Evolutionary conservation across 2,329 filamentous ascomycete species (phyloP), one percentile per base, ranked within the genome.

Genomic region (Pseudogymnoascus sp.): DNA sequence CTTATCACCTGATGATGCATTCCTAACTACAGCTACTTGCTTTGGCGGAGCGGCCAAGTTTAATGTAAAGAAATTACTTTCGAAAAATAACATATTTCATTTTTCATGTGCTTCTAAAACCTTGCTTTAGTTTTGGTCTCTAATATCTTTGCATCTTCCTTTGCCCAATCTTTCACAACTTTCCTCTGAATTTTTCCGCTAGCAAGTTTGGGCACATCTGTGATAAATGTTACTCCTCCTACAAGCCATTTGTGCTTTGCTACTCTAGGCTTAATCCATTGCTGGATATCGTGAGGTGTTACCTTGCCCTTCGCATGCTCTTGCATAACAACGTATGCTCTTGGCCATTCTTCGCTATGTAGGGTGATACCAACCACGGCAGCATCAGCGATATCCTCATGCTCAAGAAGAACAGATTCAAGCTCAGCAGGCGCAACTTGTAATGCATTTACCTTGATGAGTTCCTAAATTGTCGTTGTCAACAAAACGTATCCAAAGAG

Each of bases 361-460:
- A 82, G 64, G 12, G 73, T 77, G 62, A 83, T 79, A 18, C 83
- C 82, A 1, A 84, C 81, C 0, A 79, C 81, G 4, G 82, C 83
- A 5, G 81, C 82, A 68, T 85, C 82, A 3, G 80, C 79, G n/a
- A 85, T 70, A 38, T 79, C 73, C 18, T 80, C 75, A 59, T 81
- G 78, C 65, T 82, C 78, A 1, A 84, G 72, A 0, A 85, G 74
- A 0, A 79, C 77, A 0, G 78, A 78, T 71, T 83, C 81, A 0
- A 83, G 75, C 66, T 87, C 84, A 1, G 83, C 83, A 0, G 84
- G 84, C 0, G 84, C 82, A 4, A 87, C 84, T 69, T 85, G 83
- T 5, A 84, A 73, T 0, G 81, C 83, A 66, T 84, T 85, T 64
- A 84, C 77, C 78, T 86, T 79, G 79, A 79, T 85, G 62, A 85